A percentile compares a stretch with the other conserved stretches of the same genome.
Evolutionary conservation across 2,329 filamentous ascomycete species (phyloP).

Genomic region (Fusarium pseudocircinatum): DNA sequence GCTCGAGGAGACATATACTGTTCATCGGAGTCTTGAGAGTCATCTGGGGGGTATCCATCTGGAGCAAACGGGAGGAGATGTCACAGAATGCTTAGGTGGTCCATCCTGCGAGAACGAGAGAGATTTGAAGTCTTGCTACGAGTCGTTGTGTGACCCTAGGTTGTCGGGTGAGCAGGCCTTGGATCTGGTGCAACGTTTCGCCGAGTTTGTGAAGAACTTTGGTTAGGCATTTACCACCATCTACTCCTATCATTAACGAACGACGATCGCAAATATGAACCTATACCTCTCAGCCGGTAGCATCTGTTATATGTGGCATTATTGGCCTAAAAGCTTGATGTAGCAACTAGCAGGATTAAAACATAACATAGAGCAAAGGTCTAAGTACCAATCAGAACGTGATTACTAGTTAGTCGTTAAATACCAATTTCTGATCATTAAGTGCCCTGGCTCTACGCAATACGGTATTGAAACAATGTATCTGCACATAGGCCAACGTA

Average conservation of each 20-base stretch:
- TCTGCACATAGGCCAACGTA: accelerated
- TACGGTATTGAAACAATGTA: accelerated
- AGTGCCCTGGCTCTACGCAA: no score
- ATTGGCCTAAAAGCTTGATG: neutral
- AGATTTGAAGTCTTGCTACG: neutral
- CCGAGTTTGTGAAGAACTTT: neutral
- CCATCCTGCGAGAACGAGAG: neutral
- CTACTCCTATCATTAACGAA: accelerated
- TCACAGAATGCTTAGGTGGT: neutral
- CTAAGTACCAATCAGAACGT: no score
- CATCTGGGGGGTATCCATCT: neutral
- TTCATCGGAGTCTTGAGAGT: neutral
- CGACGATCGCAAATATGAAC: accelerated
- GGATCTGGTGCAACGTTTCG: neutral
- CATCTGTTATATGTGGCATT: accelerated
- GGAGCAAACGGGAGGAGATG: neutral
- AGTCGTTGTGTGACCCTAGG: neutral
- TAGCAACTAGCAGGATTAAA: accelerated
- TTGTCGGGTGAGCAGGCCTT: neutral
- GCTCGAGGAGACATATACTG: neutral
- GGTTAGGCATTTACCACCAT: accelerated
- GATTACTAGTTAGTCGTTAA: no score
- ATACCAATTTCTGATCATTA: accelerated
- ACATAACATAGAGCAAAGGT: neutral
- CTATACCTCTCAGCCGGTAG: accelerated